phyloP scores from a whole-genome alignment of 257 asterid species.

The Linaria vulgaris region DNA sequence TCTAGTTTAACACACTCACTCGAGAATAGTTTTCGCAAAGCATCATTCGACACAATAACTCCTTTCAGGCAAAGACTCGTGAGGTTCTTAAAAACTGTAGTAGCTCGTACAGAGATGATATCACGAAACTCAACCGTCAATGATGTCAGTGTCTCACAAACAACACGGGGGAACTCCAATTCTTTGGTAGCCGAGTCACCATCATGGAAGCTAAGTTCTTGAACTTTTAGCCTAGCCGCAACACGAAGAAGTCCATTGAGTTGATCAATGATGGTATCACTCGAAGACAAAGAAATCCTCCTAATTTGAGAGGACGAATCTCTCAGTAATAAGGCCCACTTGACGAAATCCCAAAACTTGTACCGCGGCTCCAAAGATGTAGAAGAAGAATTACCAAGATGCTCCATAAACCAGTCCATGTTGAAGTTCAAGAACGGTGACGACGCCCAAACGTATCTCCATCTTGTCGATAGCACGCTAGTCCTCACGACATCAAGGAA shows the following conservation, averaged over 20 bases:
- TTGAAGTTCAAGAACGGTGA: slow-evolving; percentile 27
- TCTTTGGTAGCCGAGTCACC: slow-evolving; percentile 14
- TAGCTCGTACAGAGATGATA: slow-evolving; percentile 9
- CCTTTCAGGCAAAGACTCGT: slow-evolving; percentile 26
- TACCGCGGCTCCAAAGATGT: slow-evolving; percentile 2
- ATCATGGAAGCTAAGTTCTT: slow-evolving; percentile 25
- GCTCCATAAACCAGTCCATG: slow-evolving; percentile 22
- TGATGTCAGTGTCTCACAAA: slow-evolving; percentile 24
- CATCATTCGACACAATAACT: slow-evolving; percentile 20
- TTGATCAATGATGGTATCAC: slow-evolving; percentile 17
- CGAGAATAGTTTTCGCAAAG: slow-evolving; percentile 27
- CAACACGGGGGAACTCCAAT: slow-evolving; percentile 23
- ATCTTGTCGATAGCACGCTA: slow-evolving; percentile 28
- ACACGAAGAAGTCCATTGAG: slow-evolving; percentile 23
- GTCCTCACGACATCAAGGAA: slow-evolving; percentile 28
- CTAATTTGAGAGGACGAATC: slow-evolving; percentile 17
- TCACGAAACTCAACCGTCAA: slow-evolving; percentile 18
- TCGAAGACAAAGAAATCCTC: slow-evolving; percentile 11
- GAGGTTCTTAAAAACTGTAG: slow-evolving; percentile 8
- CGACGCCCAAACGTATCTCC: slow-evolving; percentile 27
- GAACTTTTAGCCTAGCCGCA: slow-evolving; percentile 18
- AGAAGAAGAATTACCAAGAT: not conserved
- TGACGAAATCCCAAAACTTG: slow-evolving; percentile 32
- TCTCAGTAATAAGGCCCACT: slow-evolving; percentile 21
- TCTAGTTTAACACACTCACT: slow-evolving; percentile 22